Percentiles rank a stretch among this genome's conserved stretches.
Evolutionary conservation across 306 rosid genomes (phyloP).

Genomic region (Quercus alba): DNA sequence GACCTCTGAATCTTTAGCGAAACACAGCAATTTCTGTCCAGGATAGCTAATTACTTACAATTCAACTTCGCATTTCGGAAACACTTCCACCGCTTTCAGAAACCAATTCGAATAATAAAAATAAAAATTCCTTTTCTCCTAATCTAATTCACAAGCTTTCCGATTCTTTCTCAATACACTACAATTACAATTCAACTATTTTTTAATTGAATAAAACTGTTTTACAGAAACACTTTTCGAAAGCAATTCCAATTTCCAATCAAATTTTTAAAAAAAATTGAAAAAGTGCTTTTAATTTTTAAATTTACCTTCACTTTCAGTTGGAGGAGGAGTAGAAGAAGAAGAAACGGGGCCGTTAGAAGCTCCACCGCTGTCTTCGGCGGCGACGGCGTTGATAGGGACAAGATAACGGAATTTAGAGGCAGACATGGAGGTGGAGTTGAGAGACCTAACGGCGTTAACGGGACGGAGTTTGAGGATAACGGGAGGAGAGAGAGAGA

Average conservation of each 20-base stretch:
- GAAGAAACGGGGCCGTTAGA: constrained; percentile 46
- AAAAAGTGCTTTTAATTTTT: not conserved
- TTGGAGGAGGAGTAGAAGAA: constrained; percentile 20
- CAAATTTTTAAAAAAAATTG: not conserved
- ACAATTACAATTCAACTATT: too few relatives aligned
- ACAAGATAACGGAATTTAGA: constrained; percentile 47
- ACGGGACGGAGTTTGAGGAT: constrained; percentile 25
- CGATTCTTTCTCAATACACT: too few relatives aligned
- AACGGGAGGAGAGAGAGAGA: constrained; percentile 36
- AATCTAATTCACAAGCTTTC: too few relatives aligned
- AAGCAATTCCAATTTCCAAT: not conserved
- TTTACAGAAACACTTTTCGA: too few relatives aligned
- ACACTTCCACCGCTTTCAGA: not conserved
- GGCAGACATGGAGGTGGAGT: constrained; percentile 40
- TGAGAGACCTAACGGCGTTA: constrained; percentile 14
- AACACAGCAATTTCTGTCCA: too few relatives aligned
- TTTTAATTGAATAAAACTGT: too few relatives aligned
- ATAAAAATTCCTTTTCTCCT: too few relatives aligned
- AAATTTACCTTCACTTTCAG: constrained; percentile 63
- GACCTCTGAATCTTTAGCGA: too few relatives aligned
- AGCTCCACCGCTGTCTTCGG: constrained; percentile 45
- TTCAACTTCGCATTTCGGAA: not conserved
- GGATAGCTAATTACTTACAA: not conserved
- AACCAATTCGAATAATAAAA: too few relatives aligned
- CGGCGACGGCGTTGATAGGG: constrained; percentile 40